These are phyloP conservation scores for Chimonanthus praecox DNA, from an alignment of 164 flowering plant genomes.

Conservation along the genomic window DNA sequence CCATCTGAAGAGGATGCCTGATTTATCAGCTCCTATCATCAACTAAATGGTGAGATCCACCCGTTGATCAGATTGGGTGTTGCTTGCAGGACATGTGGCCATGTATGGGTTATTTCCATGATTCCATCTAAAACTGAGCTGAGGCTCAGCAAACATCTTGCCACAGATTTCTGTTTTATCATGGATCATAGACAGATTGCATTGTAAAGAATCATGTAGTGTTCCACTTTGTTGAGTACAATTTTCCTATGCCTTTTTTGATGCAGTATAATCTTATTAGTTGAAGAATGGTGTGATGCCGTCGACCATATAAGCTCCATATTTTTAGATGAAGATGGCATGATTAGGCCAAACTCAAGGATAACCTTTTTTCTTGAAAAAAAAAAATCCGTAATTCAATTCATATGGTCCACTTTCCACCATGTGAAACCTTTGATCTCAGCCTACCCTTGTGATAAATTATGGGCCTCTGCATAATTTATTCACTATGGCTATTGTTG, in stretches of 20 bases:
- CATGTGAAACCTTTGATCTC: too few species aligned
- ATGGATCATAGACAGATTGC: background rate
- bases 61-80: background rate
- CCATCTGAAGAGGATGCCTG: background rate
- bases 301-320: too few species aligned
- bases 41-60: background rate
- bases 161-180: background rate
- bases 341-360: too few species aligned
- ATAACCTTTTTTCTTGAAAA: too few species aligned
- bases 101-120: background rate
- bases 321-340: too few species aligned
- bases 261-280: background rate
- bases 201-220: background rate
- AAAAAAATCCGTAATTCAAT: too few species aligned
- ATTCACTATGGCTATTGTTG: too few species aligned
- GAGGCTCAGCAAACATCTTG: background rate
- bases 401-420: too few species aligned
- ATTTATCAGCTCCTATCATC: background rate
- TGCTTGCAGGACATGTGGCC: too few species aligned
- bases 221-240: background rate
- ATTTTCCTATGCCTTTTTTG: background rate
- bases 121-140: background rate
- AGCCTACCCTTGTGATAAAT: too few species aligned
- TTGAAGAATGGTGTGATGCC: too few species aligned
- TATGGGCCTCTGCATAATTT: too few species aligned